phyloP scores from a whole-genome alignment of 371 early-diverging fungal species.

The Apophysomyces trapeziformis region DNA sequence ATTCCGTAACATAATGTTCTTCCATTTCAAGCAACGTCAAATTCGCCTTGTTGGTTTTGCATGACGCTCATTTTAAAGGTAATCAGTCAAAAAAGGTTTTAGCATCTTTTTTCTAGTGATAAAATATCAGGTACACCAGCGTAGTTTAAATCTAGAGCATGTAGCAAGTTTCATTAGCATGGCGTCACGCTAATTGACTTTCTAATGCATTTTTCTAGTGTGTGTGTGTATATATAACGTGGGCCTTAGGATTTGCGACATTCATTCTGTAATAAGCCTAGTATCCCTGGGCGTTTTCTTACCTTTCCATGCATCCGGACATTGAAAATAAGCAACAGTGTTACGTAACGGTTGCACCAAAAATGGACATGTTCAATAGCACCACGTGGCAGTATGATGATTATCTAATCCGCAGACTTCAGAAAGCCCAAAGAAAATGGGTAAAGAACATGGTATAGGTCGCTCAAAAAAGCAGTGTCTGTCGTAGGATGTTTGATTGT shows the following conservation, averaged over 20 bases:
- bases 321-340: not conserved
- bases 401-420: not conserved
- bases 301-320: not conserved
- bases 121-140: not conserved
- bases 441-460: too few relatives aligned
- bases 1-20: not conserved
- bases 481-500: too few relatives aligned
- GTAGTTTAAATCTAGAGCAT: not conserved
- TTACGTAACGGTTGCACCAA: not conserved
- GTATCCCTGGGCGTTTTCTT: not conserved
- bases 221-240: too few relatives aligned
- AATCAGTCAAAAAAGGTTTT: not conserved
- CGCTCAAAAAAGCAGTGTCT: too few relatives aligned
- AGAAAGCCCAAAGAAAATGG: too few relatives aligned
- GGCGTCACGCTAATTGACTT: too few relatives aligned
- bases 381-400: not conserved
- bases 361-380: not conserved
- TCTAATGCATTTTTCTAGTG: too few relatives aligned
- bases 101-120: not conserved
- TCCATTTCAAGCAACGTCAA: not conserved
- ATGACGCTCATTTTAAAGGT: not conserved
- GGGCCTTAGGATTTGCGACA: too few relatives aligned
- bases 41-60: not conserved
- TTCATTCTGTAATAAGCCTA: not conserved
- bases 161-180: too few relatives aligned